These are phyloP conservation scores for Chaetomiaceae sp. DNA, from an alignment of 2,329 filamentous ascomycete genomes.

Conservation along the genomic window DNA sequence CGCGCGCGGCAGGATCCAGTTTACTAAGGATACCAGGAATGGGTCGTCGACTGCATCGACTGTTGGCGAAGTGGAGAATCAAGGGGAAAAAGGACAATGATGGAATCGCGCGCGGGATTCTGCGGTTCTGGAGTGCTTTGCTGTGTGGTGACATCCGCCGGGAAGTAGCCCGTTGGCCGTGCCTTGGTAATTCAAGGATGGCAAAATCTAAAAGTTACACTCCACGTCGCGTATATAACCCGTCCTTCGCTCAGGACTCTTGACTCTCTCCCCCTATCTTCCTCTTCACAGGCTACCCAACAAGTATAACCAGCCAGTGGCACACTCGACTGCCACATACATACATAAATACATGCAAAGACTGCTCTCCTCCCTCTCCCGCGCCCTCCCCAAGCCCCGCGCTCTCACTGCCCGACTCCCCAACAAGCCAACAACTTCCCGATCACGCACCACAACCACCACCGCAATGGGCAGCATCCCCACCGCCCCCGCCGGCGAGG, in stretches of 20 bases:
- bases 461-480: slow-evolving; percentile 41
- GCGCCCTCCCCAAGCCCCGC: background rate
- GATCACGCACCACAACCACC: slow-evolving; percentile 32
- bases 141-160: background rate
- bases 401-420: slow-evolving; percentile 3
- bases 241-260: background rate
- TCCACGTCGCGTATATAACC: slow-evolving; percentile 5
- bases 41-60: background rate
- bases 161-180: background rate
- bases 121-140: background rate
- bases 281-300: background rate
- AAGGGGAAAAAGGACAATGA: background rate
- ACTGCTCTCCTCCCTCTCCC: background rate
- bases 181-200: background rate
- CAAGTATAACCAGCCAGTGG: too few species aligned
- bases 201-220: background rate
- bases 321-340: background rate
- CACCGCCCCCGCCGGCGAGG: slow-evolving; percentile 49
- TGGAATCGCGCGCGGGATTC: slow-evolving; percentile 8
- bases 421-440: slow-evolving; percentile 19
- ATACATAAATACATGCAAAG: background rate
- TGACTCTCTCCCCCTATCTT: background rate
- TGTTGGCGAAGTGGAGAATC: background rate
- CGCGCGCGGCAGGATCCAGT: slow-evolving; percentile 10
- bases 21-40: background rate